Evolutionary conservation across 2,329 filamentous ascomycete genomes (phyloP).

Genomic region (Apiospora malaysiana): DNA sequence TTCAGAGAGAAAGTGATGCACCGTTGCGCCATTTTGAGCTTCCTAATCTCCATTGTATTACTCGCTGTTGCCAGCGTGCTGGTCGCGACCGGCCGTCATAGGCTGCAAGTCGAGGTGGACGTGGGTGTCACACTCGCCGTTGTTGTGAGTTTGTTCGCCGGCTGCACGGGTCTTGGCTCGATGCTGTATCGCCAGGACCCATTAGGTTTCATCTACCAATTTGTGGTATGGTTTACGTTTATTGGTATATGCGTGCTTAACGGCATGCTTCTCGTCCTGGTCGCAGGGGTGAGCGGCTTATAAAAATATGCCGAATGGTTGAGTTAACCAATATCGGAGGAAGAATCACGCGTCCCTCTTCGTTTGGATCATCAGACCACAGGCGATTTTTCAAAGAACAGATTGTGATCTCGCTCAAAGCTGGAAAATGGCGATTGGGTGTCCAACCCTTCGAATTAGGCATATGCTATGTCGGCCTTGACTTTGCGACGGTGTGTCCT

Average conservation of each 20-base stretch:
- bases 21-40: constrained; percentile 58
- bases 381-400: neutral
- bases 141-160: constrained; percentile 68
- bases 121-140: constrained; percentile 72
- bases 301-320: constrained; percentile 23
- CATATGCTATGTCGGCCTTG: neutral
- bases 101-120: constrained; percentile 74
- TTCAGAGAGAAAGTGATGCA: constrained; percentile 63
- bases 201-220: constrained; percentile 49
- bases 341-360: neutral
- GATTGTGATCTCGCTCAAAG: neutral
- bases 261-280: constrained; percentile 57
- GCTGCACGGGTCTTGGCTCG: constrained; percentile 64
- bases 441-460: neutral
- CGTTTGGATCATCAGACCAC: neutral
- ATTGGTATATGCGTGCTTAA: constrained; percentile 53
- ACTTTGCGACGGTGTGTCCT: neutral
- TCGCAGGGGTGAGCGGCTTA: constrained; percentile 47
- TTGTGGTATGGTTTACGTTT: constrained; percentile 52
- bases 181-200: constrained; percentile 58
- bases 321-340: neutral
- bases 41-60: constrained; percentile 66
- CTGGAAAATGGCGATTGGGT: neutral
- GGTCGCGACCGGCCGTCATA: constrained; percentile 70
- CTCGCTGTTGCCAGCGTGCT: constrained; percentile 70